Conservation (phyloP, 108 stramenopile genomes). For the Mediolabrus comicus region DNA sequence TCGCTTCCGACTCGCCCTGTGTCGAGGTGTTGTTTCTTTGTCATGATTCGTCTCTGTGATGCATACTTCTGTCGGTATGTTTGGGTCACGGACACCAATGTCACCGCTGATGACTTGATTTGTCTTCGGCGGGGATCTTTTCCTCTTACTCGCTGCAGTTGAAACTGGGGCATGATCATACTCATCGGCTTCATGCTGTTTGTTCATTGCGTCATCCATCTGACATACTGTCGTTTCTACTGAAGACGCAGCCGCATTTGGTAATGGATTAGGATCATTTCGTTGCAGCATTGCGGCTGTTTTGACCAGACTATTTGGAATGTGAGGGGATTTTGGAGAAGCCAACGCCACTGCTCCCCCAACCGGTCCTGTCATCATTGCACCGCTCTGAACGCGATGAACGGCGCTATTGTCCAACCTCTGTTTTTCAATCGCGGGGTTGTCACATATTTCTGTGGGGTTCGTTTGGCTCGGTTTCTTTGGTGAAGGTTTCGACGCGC, state of each 20-base stretch:
- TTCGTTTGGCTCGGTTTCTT: background rate
- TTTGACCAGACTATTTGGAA: conserved; percentile 10
- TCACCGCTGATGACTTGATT: background rate
- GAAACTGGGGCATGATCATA: background rate
- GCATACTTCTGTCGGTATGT: background rate
- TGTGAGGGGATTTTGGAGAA: background rate
- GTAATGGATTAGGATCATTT: conserved; percentile 15
- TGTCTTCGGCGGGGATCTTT: background rate
- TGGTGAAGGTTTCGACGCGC: background rate
- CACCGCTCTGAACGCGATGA: conserved; percentile 20
- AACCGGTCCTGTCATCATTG: conserved; percentile 29
- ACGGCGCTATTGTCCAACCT: conserved; percentile 17
- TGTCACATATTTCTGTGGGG: background rate
- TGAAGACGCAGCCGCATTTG: conserved; percentile 13
- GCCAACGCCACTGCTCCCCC: background rate
- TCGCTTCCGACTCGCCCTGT: background rate
- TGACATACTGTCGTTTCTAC: conserved; percentile 33
- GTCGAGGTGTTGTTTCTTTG: background rate
- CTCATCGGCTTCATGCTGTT: background rate
- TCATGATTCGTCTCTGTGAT: background rate
- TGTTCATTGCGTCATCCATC: conserved; percentile 1
- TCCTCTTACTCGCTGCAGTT: background rate
- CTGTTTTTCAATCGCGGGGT: conserved; percentile 7
- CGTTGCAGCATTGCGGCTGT: conserved; percentile 20
- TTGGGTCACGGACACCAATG: background rate